Evolutionary conservation across 1,139 yeast species (phyloP), one percentile per base, ranked within the genome.

Genomic region (Casaregolazyma lundiana): DNA sequence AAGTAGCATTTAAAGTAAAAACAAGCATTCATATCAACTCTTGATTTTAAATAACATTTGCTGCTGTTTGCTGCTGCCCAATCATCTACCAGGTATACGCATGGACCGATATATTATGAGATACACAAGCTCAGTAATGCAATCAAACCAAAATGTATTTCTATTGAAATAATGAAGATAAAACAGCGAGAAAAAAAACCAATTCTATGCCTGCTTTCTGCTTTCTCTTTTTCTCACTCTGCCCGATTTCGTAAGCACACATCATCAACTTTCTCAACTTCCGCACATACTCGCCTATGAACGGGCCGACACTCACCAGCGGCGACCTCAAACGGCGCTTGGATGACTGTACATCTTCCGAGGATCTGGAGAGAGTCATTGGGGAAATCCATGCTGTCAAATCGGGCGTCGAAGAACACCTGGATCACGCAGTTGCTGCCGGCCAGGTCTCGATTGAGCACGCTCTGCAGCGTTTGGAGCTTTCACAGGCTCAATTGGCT

Each of bases 401-500:
- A 21, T 44, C 38, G 2, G 38, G 16, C 6, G 45, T 43, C 17
- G 44, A 37, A 6, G 17, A 34, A 2, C 43, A 47, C 6, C 42
- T 53, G 39, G 50, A 48, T 22, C 43, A 37, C 16, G 37, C 48
- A 13, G 48, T 48, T 17, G 40, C 50, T 19, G 35, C 19, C 16
- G 53, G 52, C 13, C 46, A 46, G 38, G 38, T 42, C 34, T 35
- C 51, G 16, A 56, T 56, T 41, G 45, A 49, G 6, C 55, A 55
- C 17, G 50, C 49, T 8, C 47, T 54, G 36, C 46, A 52, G 41
- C 54, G 61, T 29, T 46, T 65, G n/a, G 65, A 62, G 38, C 53
- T 58, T 19, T 52, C 63, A 18, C 51, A 65, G 16, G 55, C 65
- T 6, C 65, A 63, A 36, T 51, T 65, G 43, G 60, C 60, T 11